Evolutionary conservation across 495 filamentous ascomycete species (phyloP), one percentile per base, ranked within the genome.

Genomic region (Platismatia glauca): DNA sequence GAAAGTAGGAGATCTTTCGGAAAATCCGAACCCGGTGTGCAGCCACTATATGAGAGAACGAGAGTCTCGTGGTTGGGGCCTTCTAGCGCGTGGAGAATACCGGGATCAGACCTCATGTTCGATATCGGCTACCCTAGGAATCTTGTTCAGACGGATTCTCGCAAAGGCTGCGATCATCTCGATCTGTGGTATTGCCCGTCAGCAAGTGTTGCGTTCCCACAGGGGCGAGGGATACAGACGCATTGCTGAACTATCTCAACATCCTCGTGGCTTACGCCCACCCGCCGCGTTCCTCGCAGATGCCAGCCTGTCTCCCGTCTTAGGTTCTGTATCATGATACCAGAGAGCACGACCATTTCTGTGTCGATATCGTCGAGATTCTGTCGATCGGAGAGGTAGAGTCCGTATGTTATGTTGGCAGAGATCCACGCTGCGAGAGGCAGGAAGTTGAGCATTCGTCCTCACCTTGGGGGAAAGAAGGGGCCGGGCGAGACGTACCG

Each of bases 281-380:
- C 69, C 57, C 83, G 70, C 50, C 81, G 71, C 16, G 74, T 74
- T 0, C 82, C 82, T 38, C 83, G 71, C 62, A 84, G 74, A 75
- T 86, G 83, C 82, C 82, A 86, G 37, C 76, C 73, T 0, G 80
- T 84, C 69, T 81, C 76, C 24, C 69, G 68, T 33, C 67, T 71
- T 61, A 84, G 65, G 67, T 82, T 82, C 74, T 84, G 82, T 35
- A 79, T 79, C 82, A 85, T 84, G 60, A 86, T 85, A 1, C 74
- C 78, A 2, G 81, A 72, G 52, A 83, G 67, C 7, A 83, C 78
- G 31, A 84, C 76, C 46, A 84, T 50, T 69, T 86, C 77, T 5
- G 83, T 82, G 60, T 83, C 81, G 2, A 83, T 37, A 46, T 75
- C 77, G 62, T 77, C 73, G 59, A 86, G 59, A 13, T 83, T 75